phyloP scores from a whole-genome alignment of 2,329 filamentous ascomycete genomes.

The Calonectria crousiana region DNA sequence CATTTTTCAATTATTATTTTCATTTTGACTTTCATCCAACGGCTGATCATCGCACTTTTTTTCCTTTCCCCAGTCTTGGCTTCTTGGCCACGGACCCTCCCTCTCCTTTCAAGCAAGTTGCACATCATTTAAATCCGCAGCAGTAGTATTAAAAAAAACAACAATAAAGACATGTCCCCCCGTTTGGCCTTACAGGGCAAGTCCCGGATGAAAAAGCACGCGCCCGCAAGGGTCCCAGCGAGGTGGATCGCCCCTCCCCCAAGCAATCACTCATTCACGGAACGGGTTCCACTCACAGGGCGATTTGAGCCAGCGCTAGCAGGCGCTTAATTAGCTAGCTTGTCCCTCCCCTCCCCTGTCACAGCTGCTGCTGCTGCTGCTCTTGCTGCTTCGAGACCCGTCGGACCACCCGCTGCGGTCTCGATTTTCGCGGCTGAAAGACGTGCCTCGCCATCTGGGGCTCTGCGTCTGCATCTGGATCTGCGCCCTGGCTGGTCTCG shows the following conservation, averaged over 20 bases:
- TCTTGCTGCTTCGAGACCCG: neutral
- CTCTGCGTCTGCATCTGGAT: neutral
- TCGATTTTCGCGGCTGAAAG: neutral
- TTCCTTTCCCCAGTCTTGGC: slow-evolving; percentile 1
- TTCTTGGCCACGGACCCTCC: neutral
- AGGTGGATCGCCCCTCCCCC: neutral
- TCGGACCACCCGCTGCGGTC: neutral
- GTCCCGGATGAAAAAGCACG: neutral
- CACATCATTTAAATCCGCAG: neutral
- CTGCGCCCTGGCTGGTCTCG: too few species aligned
- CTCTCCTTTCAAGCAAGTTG: neutral
- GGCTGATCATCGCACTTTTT: neutral
- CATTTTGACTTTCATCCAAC: neutral
- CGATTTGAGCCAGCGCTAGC: neutral
- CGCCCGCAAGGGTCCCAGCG: neutral
- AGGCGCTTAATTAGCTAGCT: neutral
- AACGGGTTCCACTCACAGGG: neutral
- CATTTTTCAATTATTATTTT: too few species aligned
- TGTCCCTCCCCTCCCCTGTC: neutral
- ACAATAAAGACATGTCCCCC: neutral
- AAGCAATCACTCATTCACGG: neutral
- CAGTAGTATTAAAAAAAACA: neutral
- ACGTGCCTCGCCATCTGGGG: neutral
- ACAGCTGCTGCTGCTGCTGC: neutral
- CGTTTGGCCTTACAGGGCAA: neutral